Conservation (phyloP, 768 basidiomycete genomes). For the Chalciporus sphaerocephalus region DNA sequence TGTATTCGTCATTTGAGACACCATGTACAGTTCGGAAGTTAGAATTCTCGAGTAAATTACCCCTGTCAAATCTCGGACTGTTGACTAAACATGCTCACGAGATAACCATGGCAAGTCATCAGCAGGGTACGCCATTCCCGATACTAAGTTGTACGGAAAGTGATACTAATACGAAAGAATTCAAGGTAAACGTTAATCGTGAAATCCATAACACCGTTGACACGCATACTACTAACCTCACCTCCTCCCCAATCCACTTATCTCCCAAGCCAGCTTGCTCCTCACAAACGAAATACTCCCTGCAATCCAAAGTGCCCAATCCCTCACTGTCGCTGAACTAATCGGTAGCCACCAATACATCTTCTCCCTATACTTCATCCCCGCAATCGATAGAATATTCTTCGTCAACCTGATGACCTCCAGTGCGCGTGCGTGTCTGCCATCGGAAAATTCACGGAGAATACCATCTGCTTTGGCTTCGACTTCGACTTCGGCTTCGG, state of each 20-base stretch:
- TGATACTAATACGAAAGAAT: too few species aligned
- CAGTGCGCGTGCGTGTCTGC: constrained; percentile 36
- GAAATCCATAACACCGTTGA: too few species aligned
- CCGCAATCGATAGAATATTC: constrained; percentile 23
- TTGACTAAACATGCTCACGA: too few species aligned
- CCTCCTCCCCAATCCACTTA: constrained; percentile 18
- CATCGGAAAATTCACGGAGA: constrained; percentile 32
- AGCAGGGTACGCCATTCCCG: too few species aligned
- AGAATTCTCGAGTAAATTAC: too few species aligned
- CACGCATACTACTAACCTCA: not conserved
- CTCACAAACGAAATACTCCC: constrained; percentile 14
- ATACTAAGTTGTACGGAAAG: too few species aligned
- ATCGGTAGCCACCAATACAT: constrained; percentile 19
- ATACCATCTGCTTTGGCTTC: too few species aligned
- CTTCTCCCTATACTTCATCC: constrained; percentile 13
- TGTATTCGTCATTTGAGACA: too few species aligned
- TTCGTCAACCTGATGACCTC: constrained; percentile 41
- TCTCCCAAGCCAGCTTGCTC: constrained; percentile 11
- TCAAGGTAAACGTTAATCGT: too few species aligned
- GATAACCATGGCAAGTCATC: too few species aligned
- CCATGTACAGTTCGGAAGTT: too few species aligned
- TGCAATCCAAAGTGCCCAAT: constrained; percentile 19
- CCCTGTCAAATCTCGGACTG: too few species aligned
- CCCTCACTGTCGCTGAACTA: constrained; percentile 22
- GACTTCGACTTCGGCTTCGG: constrained; percentile 26